Conservation (phyloP, 768 basidiomycete genomes). For the Hebeloma cylindrosporum region DNA sequence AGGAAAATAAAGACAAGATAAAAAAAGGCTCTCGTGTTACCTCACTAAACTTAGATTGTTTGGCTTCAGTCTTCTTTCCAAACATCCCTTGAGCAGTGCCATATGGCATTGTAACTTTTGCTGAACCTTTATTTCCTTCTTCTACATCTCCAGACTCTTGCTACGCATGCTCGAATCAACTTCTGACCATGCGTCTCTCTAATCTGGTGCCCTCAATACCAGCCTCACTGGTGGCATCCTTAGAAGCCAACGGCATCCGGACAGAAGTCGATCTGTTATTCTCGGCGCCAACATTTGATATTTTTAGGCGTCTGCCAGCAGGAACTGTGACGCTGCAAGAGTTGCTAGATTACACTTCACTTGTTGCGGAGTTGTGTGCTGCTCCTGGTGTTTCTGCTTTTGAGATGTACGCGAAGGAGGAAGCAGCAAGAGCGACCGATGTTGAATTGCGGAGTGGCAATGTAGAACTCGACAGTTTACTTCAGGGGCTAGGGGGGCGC, state of each 20-base stretch:
- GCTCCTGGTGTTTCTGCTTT: conserved; percentile 40
- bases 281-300: conserved; percentile 43
- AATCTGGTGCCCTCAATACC: conserved; percentile 40
- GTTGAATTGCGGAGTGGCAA: conserved; percentile 39
- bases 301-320: conserved; percentile 51
- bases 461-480: conserved; percentile 49
- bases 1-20: no score
- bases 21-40: no score
- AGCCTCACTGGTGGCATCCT: conserved; percentile 40
- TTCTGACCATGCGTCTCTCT: conserved; percentile 42
- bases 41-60: no score
- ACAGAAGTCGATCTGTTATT: conserved; percentile 63
- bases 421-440: conserved; percentile 15
- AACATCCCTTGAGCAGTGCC: no score
- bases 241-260: conserved; percentile 50
- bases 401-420: conserved; percentile 29
- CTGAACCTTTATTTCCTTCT: no score
- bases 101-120: no score
- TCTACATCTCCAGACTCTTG: no score
- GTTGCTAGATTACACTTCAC: conserved; percentile 39
- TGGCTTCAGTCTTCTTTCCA: no score
- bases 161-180: no score
- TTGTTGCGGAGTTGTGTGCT: conserved; percentile 43
- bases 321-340: conserved; percentile 50
- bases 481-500: conserved; percentile 49